Base-by-base conservation (phyloP, 2,329 filamentous ascomycete species). In the Botrytis galanthina region DNA sequence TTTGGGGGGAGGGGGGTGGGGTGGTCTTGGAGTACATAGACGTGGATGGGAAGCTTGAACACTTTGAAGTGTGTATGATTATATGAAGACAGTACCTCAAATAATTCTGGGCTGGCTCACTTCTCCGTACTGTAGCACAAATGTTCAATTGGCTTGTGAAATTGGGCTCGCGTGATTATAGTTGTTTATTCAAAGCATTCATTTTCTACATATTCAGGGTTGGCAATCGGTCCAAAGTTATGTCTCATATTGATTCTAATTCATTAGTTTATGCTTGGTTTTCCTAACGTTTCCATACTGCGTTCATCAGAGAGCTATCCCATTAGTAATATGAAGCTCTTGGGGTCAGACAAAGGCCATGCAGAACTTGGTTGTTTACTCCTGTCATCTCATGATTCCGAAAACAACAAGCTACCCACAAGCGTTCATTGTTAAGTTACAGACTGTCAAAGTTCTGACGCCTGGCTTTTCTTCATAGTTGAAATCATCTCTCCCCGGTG, bases 11-110 rank as follows among this genome's bases (percentile, higher is more conserved):
- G 29, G 72, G 46, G 14, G 8, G 9, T 18, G 18, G 54, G 69
- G 64, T 59, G 46, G 57, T 59, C 44, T 54, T 48, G 64, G 60
- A 51, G 70, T 59, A 59, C 20, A 48, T 59, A 69, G 42, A 73
- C 32, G 26, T 73, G 37, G 29, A 42, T 67, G 59, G 71, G 63
- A 72, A 66, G 70, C 32, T 69, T 51, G 63, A 39, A 54, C 54
- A 68, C 35, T 68, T 73, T 61, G 67, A 42, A 61, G 32, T 60
- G 32, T 77, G 76, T 78, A 77, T 76, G 74, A 79, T 76, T 80
- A 77, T 78, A 79, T 60, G 51, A 51, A 73, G 51, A 54, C 63
- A 59, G 37, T 68, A 54, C 70, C 67, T 57, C 44, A 35, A 29
- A 44, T 59, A 20, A 67, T 67, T 48, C 62, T 57, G 37, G 54